phyloP scores from a whole-genome alignment of 176 grass and related monocot genomes.

The Eleusine coracana region DNA sequence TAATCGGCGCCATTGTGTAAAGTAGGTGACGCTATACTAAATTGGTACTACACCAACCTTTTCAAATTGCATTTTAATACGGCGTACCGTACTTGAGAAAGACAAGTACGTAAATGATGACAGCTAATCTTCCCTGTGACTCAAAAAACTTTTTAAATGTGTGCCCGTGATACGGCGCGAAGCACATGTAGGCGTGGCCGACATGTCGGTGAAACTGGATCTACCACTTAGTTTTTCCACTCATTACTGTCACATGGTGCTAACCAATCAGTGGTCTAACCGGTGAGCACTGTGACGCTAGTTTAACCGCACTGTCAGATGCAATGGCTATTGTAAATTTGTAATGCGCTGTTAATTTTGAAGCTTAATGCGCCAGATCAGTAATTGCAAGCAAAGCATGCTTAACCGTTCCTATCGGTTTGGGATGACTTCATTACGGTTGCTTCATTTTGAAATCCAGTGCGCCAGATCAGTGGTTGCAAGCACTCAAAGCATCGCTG shows the following conservation, averaged over 20 bases:
- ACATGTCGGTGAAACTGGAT: constrained; percentile 40
- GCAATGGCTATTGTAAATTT: background rate
- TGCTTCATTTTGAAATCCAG: too few species aligned
- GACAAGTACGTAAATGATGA: background rate
- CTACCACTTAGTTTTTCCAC: constrained; percentile 5
- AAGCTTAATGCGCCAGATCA: background rate
- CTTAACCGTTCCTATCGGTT: too few species aligned
- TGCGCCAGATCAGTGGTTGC: background rate
- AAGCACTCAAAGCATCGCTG: background rate
- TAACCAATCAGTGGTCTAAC: background rate
- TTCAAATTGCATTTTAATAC: background rate
- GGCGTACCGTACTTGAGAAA: background rate
- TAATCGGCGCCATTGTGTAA: background rate
- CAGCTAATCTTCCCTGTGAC: constrained; percentile 13
- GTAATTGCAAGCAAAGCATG: too few species aligned
- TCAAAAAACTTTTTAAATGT: background rate
- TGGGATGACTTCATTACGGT: too few species aligned
- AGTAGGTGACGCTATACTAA: background rate
- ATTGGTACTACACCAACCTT: background rate
- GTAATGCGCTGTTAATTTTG: background rate
- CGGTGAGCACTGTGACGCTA: background rate
- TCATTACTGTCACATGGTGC: background rate
- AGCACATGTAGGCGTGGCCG: constrained; percentile 39
- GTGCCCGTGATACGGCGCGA: constrained; percentile 16
- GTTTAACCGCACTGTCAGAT: background rate